These are phyloP conservation scores for Xylariaceae sp. DNA, from an alignment of 2,329 filamentous ascomycete genomes.

Conservation along the genomic window DNA sequence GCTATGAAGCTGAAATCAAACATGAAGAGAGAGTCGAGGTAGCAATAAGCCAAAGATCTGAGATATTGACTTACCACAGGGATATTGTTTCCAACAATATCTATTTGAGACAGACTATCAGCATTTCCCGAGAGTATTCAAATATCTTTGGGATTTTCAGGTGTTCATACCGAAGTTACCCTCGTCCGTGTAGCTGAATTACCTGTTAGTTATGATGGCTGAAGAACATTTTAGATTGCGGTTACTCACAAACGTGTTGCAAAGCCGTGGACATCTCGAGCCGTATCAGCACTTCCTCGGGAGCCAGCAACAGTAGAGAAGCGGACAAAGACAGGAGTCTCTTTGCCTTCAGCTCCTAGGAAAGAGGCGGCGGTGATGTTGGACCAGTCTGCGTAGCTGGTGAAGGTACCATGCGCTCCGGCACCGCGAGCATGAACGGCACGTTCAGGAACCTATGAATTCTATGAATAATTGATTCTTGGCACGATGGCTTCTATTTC, in stretches of 20 bases:
- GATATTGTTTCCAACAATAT: conserved; percentile 22
- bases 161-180: conserved; percentile 56
- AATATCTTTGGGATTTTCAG: not conserved
- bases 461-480: conserved; percentile 9
- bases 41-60: not conserved
- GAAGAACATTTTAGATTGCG: not conserved
- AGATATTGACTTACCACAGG: conserved; percentile 14
- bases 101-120: conserved; percentile 10
- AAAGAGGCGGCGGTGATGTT: conserved; percentile 62
- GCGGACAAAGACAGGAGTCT: conserved; percentile 54
- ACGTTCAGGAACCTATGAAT: conserved; percentile 29
- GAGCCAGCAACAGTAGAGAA: conserved; percentile 61
- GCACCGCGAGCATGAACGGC: conserved; percentile 49
- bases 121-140: not conserved
- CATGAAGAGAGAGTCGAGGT: not conserved
- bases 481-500: too few species aligned
- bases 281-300: conserved; percentile 56
- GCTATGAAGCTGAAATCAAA: not conserved
- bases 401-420: conserved; percentile 57
- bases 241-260: conserved; percentile 48
- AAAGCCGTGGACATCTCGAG: conserved; percentile 61
- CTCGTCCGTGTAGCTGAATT: conserved; percentile 53
- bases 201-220: conserved; percentile 8
- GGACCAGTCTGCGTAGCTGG: conserved; percentile 55
- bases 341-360: conserved; percentile 46